These are phyloP conservation scores for Glonium stellatum DNA, from an alignment of 495 filamentous ascomycete species.

Conservation along the genomic window DNA sequence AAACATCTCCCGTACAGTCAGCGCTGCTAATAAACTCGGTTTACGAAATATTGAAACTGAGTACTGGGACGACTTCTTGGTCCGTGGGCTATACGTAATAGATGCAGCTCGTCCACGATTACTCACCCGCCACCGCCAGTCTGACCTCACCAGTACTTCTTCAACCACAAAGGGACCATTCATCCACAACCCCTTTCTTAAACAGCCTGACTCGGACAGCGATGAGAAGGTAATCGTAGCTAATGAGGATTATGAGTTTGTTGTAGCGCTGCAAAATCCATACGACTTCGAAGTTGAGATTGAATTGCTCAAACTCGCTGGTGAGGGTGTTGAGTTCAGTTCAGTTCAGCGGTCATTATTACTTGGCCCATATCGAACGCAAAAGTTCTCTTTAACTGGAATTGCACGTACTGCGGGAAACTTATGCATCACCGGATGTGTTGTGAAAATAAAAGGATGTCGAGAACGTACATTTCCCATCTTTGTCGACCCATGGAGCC, in stretches of 20 bases:
- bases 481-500: conserved; percentile 67
- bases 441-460: conserved; percentile 73
- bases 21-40: conserved; percentile 66
- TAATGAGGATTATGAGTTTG: conserved; percentile 67
- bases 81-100: conserved; percentile 69
- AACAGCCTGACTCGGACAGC: conserved; percentile 50
- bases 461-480: conserved; percentile 76
- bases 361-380: conserved; percentile 72
- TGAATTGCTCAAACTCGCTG: conserved; percentile 69
- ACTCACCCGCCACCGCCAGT: conserved; percentile 65
- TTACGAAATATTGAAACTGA: conserved; percentile 62
- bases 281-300: conserved; percentile 89
- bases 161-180: conserved; percentile 65
- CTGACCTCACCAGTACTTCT: conserved; percentile 44
- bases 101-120: conserved; percentile 45
- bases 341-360: conserved; percentile 56
- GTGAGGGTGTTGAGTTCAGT: conserved; percentile 63
- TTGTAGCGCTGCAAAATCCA: conserved; percentile 81
- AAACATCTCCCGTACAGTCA: conserved; percentile 78
- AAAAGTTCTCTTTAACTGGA: conserved; percentile 65
- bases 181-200: conserved; percentile 84
- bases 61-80: conserved; percentile 94
- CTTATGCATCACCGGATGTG: conserved; percentile 69
- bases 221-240: conserved; percentile 65
- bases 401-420: conserved; percentile 58